These are phyloP conservation scores for Gymnopus androsaceus DNA, from an alignment of 1,284 basidiomycete species.

Conservation along the genomic window DNA sequence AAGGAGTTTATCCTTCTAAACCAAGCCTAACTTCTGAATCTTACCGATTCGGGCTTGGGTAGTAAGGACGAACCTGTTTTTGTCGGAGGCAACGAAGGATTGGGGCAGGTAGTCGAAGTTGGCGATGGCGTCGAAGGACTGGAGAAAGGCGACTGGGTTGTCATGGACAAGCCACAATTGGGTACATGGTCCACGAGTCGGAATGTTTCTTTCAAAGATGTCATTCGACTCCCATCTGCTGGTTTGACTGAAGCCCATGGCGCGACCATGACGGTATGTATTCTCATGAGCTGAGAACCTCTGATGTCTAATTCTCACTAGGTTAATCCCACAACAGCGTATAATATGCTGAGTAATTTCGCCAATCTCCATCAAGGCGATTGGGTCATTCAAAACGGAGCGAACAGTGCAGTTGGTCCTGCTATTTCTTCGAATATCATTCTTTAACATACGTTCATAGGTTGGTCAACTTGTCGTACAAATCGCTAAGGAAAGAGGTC, in stretches of 20 bases:
- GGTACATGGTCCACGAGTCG: slow-evolving; percentile 78
- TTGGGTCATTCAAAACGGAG: slow-evolving; percentile 83
- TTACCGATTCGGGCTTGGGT: slow-evolving; percentile 34
- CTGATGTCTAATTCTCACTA: slow-evolving; percentile 27
- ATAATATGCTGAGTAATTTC: slow-evolving; percentile 78
- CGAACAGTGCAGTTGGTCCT: slow-evolving; percentile 73
- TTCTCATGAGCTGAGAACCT: background rate
- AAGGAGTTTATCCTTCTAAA: slow-evolving; percentile 78
- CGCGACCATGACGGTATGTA: slow-evolving; percentile 70
- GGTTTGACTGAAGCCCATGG: slow-evolving; percentile 62
- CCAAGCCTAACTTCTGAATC: slow-evolving; percentile 45
- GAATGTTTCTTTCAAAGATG: slow-evolving; percentile 55
- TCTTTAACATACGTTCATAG: slow-evolving; percentile 32
- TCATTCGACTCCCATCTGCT: slow-evolving; percentile 59
- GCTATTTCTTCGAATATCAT: background rate
- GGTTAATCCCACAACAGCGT: slow-evolving; percentile 84
- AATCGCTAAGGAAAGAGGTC: slow-evolving; percentile 65
- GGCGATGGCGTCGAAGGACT: slow-evolving; percentile 55
- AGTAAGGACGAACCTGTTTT: slow-evolving; percentile 44
- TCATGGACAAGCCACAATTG: slow-evolving; percentile 66
- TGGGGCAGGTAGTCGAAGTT: slow-evolving; percentile 66
- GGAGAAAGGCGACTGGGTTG: slow-evolving; percentile 69
- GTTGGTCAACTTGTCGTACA: slow-evolving; percentile 82
- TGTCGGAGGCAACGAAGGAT: slow-evolving; percentile 80
- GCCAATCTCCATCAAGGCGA: slow-evolving; percentile 62